Evolutionary conservation across 2,329 filamentous ascomycete genomes (phyloP).

Genomic region (Leptographium flavum): DNA sequence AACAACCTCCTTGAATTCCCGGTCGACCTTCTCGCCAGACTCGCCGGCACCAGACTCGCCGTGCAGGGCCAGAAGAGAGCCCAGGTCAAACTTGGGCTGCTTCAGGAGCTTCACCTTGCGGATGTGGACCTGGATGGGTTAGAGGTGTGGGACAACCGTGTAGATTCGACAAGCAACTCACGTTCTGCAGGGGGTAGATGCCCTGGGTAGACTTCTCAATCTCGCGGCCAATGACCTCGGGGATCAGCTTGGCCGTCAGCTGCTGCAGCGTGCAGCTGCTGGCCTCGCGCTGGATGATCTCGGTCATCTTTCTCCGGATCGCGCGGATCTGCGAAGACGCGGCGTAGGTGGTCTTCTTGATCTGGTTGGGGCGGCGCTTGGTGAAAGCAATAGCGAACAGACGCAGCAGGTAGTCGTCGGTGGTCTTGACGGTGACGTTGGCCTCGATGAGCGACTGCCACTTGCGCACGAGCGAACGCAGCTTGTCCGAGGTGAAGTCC

Average conservation of each 20-base stretch:
- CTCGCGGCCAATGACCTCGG: slow-evolving; percentile 97
- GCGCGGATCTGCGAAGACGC: slow-evolving; percentile 91
- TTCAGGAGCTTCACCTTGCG: slow-evolving; percentile 99
- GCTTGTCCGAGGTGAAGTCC: slow-evolving; percentile 99
- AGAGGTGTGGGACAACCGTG: slow-evolving; percentile 2
- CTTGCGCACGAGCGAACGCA: slow-evolving; percentile 97
- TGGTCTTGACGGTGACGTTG: slow-evolving; percentile 99
- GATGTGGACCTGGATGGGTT: slow-evolving; percentile 69
- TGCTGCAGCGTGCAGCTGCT: slow-evolving; percentile 87
- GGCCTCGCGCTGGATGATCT: slow-evolving; percentile 97
- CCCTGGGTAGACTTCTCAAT: slow-evolving; percentile 99
- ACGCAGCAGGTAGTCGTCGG: slow-evolving; percentile 98
- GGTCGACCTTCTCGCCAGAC: slow-evolving; percentile 95
- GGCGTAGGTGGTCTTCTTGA: slow-evolving; percentile 99
- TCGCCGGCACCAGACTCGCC: slow-evolving; percentile 95
- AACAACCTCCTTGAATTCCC: slow-evolving; percentile 98
- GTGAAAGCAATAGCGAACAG: slow-evolving; percentile 99
- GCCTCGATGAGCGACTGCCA: slow-evolving; percentile 99
- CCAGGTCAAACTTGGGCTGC: slow-evolving; percentile 97
- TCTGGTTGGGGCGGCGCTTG: slow-evolving; percentile 97
- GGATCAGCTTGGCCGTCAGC: slow-evolving; percentile 97
- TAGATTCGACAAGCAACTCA: slow-evolving; percentile 29
- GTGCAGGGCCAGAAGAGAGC: slow-evolving; percentile 89
- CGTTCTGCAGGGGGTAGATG: slow-evolving; percentile 99
- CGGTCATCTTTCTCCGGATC: slow-evolving; percentile 99